Base-by-base conservation (phyloP, 202 grass and related monocot species). In the Alloteropsis angusta region DNA sequence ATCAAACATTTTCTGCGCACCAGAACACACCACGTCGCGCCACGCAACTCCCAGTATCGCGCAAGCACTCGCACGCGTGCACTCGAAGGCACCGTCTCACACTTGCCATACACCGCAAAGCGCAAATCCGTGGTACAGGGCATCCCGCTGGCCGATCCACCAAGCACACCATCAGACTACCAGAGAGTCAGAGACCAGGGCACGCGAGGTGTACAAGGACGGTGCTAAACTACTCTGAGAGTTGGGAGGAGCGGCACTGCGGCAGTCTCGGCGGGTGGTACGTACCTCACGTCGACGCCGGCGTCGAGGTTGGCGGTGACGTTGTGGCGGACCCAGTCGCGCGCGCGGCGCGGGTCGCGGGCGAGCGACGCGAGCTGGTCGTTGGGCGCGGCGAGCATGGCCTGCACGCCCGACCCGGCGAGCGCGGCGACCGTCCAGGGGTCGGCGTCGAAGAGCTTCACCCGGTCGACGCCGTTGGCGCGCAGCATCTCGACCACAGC, bases 391-490 rank as follows among this genome's bases (percentile, higher is more conserved):
- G 90, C 90, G 39, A 93, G 78, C 90, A 97, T 91, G 39, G 78
- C 80, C 81, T 91, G 78, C 66, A 97, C 35, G 26, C 60, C 75
- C 66, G 86, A 79, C 46, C 85, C 57, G 22, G 85, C 72, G 68
- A 97, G 85, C 17, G 90, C 87, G 48, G 56, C 39, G 81, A 92
- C 82, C 26, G 81, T 90, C 93, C 93, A 92, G 3, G 84, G 93
- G 78, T 96, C 87, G 48, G 93, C 89, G 75, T 92, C 87, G 79
- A 96, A 96, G 34, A 96, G 72, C 84, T 96, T 92, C 79, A 90
- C 89, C 76, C 86, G 84, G 49, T 46, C 72, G 50, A 92, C 79
- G 46, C 87, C 82, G 37, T 96, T 96, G 47, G 82, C 78, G 46
- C 57, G 64, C 58, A 96, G 87, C 89, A 90, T 88, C 18, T 48